phyloP scores from a whole-genome alignment of 2,329 filamentous ascomycete genomes.

The Dactylellina cionopaga region DNA sequence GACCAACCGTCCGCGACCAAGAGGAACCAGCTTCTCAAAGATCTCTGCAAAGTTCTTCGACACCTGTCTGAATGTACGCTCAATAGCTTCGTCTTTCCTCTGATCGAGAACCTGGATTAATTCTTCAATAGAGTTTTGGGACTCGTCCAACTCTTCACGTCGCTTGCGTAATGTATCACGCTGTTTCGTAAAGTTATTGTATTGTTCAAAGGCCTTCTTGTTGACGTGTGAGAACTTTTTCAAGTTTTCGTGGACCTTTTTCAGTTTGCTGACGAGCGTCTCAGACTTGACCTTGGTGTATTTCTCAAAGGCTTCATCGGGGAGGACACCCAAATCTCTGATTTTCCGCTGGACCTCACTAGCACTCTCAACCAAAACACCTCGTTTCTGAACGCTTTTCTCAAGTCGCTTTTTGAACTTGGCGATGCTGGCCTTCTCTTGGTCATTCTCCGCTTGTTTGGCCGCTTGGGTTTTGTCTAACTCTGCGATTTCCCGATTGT shows the following conservation, averaged over 20 bases:
- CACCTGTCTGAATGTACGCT: constrained; percentile 98
- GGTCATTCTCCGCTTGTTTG: constrained; percentile 70
- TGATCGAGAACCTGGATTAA: constrained; percentile 92
- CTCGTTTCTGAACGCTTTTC: constrained; percentile 89
- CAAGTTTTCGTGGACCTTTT: constrained; percentile 88
- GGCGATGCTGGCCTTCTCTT: constrained; percentile 77
- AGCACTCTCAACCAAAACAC: constrained; percentile 78
- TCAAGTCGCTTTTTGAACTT: constrained; percentile 90
- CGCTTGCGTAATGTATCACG: constrained; percentile 86
- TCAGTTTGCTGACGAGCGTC: constrained; percentile 76
- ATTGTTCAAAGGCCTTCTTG: constrained; percentile 99
- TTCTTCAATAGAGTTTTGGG: constrained; percentile 86
- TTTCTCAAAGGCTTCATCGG: constrained; percentile 91
- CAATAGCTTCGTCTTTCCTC: constrained; percentile 96
- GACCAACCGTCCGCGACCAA: constrained; percentile 87
- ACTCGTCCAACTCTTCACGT: constrained; percentile 84
- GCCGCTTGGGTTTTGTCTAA: constrained; percentile 61
- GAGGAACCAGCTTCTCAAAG: constrained; percentile 93
- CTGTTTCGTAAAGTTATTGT: constrained; percentile 94
- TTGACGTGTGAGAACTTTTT: constrained; percentile 99
- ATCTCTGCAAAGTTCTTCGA: constrained; percentile 91
- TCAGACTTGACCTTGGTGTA: constrained; percentile 85
- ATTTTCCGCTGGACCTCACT: constrained; percentile 88
- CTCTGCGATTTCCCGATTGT: constrained; percentile 59
- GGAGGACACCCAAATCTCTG: constrained; percentile 88